Conservation (phyloP, 2,329 filamentous ascomycete genomes). For the Scedosporium minutisporum region DNA sequence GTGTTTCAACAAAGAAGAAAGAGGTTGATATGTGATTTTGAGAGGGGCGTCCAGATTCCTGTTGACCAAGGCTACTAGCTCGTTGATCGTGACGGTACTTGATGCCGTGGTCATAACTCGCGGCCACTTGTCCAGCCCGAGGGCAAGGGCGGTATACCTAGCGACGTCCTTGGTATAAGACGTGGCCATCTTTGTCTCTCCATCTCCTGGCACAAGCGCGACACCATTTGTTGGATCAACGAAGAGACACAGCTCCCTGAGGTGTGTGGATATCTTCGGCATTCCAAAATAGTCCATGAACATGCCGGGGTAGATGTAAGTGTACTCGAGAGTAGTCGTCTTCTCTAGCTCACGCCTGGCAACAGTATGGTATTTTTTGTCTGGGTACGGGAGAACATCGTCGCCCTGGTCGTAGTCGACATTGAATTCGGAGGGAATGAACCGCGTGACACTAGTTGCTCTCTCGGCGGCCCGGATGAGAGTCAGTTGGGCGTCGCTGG, state of each 20-base stretch:
- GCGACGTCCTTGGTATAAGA: constrained; percentile 21
- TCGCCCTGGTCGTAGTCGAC: constrained; percentile 25
- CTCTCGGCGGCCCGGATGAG: constrained; percentile 23
- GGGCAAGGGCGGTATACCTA: constrained; percentile 18
- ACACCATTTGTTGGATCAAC: constrained; percentile 17
- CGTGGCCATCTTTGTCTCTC: constrained; percentile 21
- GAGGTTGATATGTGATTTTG: background rate
- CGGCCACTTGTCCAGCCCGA: constrained; percentile 20
- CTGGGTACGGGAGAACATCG: constrained; percentile 21
- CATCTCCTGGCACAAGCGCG: constrained; percentile 20
- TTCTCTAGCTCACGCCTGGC: constrained; percentile 19
- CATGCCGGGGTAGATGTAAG: constrained; percentile 25
- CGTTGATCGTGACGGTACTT: constrained; percentile 19
- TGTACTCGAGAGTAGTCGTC: constrained; percentile 19
- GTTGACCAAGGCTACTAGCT: constrained; percentile 20
- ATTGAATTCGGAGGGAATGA: constrained; percentile 28
- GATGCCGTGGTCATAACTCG: constrained; percentile 17
- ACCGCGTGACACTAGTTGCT: constrained; percentile 20
- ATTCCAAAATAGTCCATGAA: constrained; percentile 26
- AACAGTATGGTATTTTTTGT: constrained; percentile 20
- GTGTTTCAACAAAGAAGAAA: constrained; percentile 13
- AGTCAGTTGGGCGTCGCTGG: constrained; percentile 19
- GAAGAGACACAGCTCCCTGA: constrained; percentile 20
- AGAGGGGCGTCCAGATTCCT: constrained; percentile 15
- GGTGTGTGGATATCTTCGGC: constrained; percentile 15